Conservation (phyloP, 2,329 filamentous ascomycete species). For the Aspergillus quadrilineatus region DNA sequence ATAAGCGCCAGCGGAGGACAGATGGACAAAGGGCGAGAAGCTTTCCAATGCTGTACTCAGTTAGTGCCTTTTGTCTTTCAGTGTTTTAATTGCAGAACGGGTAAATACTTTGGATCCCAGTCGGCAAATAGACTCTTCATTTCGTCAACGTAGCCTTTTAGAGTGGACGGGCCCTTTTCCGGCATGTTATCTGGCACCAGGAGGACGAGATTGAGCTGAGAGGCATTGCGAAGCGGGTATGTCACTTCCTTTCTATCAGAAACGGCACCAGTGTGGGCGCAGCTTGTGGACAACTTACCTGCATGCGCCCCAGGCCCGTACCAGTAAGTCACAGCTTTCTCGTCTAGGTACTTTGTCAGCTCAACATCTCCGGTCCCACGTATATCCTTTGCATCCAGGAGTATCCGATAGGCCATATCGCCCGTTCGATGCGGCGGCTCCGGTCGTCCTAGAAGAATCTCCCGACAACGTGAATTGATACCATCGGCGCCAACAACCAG, state of each 20-base stretch:
- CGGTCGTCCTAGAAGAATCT: slow-evolving; percentile 25
- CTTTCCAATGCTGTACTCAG: slow-evolving; percentile 2
- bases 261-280: background rate
- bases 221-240: slow-evolving; percentile 33
- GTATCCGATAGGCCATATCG: slow-evolving; percentile 39
- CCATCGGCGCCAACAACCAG: slow-evolving; percentile 21
- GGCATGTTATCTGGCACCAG: slow-evolving; percentile 26
- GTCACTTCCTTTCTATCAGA: slow-evolving; percentile 20
- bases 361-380: slow-evolving; percentile 24
- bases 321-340: slow-evolving; percentile 36
- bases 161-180: slow-evolving; percentile 25
- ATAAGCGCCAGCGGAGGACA: slow-evolving; percentile 64
- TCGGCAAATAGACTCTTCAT: slow-evolving; percentile 35
- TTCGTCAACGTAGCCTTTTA: slow-evolving; percentile 35
- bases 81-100: slow-evolving; percentile 11
- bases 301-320: slow-evolving; percentile 35
- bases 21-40: slow-evolving; percentile 32
- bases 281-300: background rate
- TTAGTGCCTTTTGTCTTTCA: background rate
- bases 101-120: slow-evolving; percentile 34
- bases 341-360: slow-evolving; percentile 26
- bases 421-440: slow-evolving; percentile 32
- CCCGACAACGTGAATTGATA: slow-evolving; percentile 26
- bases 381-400: slow-evolving; percentile 30
- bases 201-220: slow-evolving; percentile 38